phyloP scores from a whole-genome alignment of 2,329 filamentous ascomycete genomes.

The Sclerotinia spermophila region DNA sequence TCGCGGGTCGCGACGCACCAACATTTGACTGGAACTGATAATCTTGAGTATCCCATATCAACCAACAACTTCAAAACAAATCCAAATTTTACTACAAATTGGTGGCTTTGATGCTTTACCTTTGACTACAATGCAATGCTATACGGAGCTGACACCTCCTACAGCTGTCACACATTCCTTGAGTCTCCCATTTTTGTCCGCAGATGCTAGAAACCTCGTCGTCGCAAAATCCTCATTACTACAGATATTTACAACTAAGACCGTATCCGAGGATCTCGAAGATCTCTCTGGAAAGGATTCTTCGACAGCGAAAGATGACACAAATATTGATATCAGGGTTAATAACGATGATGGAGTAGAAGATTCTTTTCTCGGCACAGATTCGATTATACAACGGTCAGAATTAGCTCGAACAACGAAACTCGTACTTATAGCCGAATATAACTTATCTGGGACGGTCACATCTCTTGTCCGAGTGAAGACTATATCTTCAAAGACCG shows the following conservation, averaged over 20 bases:
- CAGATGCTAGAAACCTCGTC: constrained; percentile 77
- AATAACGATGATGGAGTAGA: constrained; percentile 61
- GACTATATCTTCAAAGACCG: constrained; percentile 66
- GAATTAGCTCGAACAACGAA: constrained; percentile 67
- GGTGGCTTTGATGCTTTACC: constrained; percentile 16
- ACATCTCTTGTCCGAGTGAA: constrained; percentile 79
- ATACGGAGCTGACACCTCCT: constrained; percentile 90
- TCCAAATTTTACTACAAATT: constrained; percentile 19
- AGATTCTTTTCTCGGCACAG: constrained; percentile 61
- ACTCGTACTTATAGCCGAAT: constrained; percentile 81
- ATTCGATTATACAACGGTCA: constrained; percentile 57
- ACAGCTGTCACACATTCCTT: constrained; percentile 91
- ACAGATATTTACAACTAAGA: constrained; percentile 79
- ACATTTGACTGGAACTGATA: constrained; percentile 1
- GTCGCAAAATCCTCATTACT: constrained; percentile 90
- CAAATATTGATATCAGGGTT: constrained; percentile 48
- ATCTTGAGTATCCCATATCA: not conserved
- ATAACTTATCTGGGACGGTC: constrained; percentile 77
- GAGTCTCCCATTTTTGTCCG: constrained; percentile 70
- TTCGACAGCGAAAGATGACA: constrained; percentile 41
- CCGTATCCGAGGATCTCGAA: constrained; percentile 58
- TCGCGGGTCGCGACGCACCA: constrained; percentile 8
- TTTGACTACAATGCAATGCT: constrained; percentile 76
- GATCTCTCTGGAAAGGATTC: constrained; percentile 25
- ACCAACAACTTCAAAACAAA: constrained; percentile 8